Evolutionary conservation across 2,329 filamentous ascomycete genomes (phyloP), one percentile per base, ranked within the genome.

Genomic region (Arthrobotrys sphaeroides): DNA sequence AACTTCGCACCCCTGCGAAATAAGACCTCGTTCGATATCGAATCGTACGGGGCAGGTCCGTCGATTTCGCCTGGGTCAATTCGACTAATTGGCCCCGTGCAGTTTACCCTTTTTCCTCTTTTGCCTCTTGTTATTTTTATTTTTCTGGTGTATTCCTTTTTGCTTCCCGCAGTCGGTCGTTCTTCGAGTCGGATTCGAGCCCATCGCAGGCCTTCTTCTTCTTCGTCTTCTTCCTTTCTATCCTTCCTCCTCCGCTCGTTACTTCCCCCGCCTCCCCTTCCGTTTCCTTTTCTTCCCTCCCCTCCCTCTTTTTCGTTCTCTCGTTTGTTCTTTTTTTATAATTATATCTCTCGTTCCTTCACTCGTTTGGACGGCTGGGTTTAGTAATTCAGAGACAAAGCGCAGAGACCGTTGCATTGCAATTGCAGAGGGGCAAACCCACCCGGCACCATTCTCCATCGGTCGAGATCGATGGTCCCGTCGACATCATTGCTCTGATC

Each of bases 361-460:
- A 16, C 47, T 65, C 51, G 38, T 43, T 61, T 61, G 31, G n/a
- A 28, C 16, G 38, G 36, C 24, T 42, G 22, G 36, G 40, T 33
- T 51, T 51, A 33, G 47, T 33, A n/a, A n/a, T 60, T 24, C 9
- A 31, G 47, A 31, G n/a, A 31, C 24, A 31, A 9, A 26, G 18
- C 12, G 28, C 20, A 26, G 24, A 28, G 22, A 43, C 22, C 16
- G 55, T 43, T 26, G 31, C 20, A 43, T n/a, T 43, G 31, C 24
- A 9, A 36, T n/a, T 42, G 57, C n/a, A 26, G 59, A 49, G 64
- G 64, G 64, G 64, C 64, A 67, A 67, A 66, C 6, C 16, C 60
- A 59, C 24, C 45, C 43, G 38, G n/a, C 42, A 24, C 28, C 59
- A 47, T 31, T 13, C 59, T 42, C 26, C 57, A 28, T 12, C 57